These are phyloP conservation scores for Neoscytalidium dimidiatum DNA, from an alignment of 2,329 filamentous ascomycete species.

Conservation along the genomic window DNA sequence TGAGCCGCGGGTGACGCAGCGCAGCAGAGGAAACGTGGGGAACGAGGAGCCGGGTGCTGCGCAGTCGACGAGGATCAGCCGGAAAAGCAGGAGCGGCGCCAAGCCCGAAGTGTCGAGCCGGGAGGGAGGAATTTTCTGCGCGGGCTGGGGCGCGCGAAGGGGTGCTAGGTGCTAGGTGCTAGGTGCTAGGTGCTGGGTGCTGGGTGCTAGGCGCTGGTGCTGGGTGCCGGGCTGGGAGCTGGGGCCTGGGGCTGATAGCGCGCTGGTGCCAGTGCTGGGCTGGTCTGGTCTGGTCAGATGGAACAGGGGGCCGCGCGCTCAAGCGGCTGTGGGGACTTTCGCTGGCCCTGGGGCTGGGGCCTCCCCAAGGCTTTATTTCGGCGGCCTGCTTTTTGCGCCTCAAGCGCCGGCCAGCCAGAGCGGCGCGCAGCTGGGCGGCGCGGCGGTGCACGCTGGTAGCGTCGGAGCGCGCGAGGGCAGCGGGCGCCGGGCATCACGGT, in stretches of 20 bases:
- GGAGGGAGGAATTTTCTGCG: constrained; percentile 20
- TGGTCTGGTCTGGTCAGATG: neutral
- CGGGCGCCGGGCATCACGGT: no score
- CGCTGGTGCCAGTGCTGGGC: no score
- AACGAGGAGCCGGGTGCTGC: constrained; percentile 21
- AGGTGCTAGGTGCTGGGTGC: neutral
- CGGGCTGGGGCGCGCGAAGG: constrained; percentile 9
- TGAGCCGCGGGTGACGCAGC: constrained; percentile 26
- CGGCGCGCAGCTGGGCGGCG: neutral
- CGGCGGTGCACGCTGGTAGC: constrained; percentile 1
- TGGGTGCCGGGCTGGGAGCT: no score
- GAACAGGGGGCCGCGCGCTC: constrained; percentile 8
- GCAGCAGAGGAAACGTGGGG: constrained; percentile 25
- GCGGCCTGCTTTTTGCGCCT: constrained; percentile 10
- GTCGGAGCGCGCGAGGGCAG: neutral
- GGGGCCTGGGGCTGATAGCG: constrained; percentile 13
- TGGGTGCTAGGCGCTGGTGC: neutral
- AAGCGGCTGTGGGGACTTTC: constrained; percentile 11
- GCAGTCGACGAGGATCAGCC: constrained; percentile 21
- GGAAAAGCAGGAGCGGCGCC: constrained; percentile 18
- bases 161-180: neutral
- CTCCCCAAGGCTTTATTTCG: constrained; percentile 18
- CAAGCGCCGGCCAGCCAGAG: constrained; percentile 3
- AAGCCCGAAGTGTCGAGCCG: constrained; percentile 19
- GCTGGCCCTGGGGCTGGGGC: constrained; percentile 13